Conservation (phyloP, 192 early-diverging fungal genomes). For the Gryganskiella cystojenkinii region DNA sequence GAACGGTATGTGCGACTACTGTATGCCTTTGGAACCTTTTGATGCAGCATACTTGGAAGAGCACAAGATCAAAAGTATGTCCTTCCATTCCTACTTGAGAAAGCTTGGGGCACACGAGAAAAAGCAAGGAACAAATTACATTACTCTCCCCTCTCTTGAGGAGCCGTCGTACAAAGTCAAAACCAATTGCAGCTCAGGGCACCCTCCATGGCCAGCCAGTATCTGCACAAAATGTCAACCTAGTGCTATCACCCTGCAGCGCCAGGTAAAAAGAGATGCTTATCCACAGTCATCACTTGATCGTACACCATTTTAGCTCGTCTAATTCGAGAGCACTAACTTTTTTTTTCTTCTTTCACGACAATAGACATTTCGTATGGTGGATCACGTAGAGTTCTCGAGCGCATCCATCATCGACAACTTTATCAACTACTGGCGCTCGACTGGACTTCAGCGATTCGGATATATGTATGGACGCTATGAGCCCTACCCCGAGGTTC, state of each 20-base stretch:
- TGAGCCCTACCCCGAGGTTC: constrained; percentile 90
- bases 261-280: constrained; percentile 75
- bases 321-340: background rate
- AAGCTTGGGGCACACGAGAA: constrained; percentile 79
- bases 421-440: constrained; percentile 89
- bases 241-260: constrained; percentile 87
- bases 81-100: constrained; percentile 91
- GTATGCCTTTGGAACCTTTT: constrained; percentile 93
- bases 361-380: constrained; percentile 86
- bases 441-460: constrained; percentile 88
- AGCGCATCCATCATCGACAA: constrained; percentile 79
- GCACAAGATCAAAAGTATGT: constrained; percentile 97
- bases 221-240: constrained; percentile 99
- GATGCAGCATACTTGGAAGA: constrained; percentile 88
- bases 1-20: constrained; percentile 94
- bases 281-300: too few relatives aligned
- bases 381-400: constrained; percentile 98
- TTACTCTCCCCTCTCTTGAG: constrained; percentile 86
- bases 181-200: constrained; percentile 78
- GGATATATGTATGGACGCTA: constrained; percentile 96
- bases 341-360: background rate
- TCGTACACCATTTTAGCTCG: too few relatives aligned
- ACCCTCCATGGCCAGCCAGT: constrained; percentile 91
- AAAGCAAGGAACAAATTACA: constrained; percentile 59
- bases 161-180: constrained; percentile 85